These are phyloP conservation scores for Zasmidium cellare DNA, from an alignment of 2,329 filamentous ascomycete genomes.

Conservation along the genomic window DNA sequence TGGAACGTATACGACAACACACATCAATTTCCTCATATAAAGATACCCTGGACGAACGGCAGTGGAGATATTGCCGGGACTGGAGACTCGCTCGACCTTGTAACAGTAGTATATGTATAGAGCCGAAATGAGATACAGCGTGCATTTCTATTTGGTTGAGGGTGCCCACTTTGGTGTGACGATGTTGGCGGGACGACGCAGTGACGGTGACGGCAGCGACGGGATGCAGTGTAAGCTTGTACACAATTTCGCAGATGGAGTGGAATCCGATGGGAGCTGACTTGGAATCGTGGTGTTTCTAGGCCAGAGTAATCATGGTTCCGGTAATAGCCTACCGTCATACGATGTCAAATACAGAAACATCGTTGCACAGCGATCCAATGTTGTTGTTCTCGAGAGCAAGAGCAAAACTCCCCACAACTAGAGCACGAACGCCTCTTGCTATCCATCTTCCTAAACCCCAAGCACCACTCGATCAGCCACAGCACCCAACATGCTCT, in stretches of 20 bases:
- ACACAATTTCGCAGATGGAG: no score
- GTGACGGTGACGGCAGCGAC: not conserved
- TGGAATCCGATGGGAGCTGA: no score
- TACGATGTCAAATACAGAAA: no score
- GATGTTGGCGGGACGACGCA: not conserved
- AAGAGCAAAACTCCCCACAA: no score
- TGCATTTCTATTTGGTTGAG: not conserved
- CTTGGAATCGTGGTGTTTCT: no score
- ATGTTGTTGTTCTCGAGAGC: no score
- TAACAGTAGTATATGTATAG: slow-evolving; percentile 11
- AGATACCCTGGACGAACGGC: slow-evolving; percentile 13
- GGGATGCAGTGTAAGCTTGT: not conserved
- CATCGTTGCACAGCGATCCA: no score
- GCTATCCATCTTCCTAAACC: no score
- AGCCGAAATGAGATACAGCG: slow-evolving; percentile 5
- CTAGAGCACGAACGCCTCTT: no score
- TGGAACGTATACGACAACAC: not conserved
- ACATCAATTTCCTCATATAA: slow-evolving; percentile 10
- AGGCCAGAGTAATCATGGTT: no score
- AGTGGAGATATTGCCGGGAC: not conserved
- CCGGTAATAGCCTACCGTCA: no score
- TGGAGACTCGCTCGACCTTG: not conserved
- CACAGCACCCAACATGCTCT: not conserved
- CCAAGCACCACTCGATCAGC: not conserved
- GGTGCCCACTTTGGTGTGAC: not conserved